Evolutionary conservation across 2,329 filamentous ascomycete genomes (phyloP).

Genomic region (Sclerotinia spermophila): DNA sequence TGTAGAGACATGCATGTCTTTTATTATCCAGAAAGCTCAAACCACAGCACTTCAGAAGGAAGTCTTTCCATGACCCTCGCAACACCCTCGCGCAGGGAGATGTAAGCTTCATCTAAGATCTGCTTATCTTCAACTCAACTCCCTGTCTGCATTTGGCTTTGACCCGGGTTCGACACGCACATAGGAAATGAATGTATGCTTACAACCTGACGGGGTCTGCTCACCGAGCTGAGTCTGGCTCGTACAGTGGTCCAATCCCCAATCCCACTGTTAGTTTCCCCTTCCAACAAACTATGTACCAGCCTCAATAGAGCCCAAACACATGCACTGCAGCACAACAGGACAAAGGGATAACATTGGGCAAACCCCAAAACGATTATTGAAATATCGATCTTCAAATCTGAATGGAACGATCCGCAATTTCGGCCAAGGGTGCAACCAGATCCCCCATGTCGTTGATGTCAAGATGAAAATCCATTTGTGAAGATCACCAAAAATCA

Average conservation of each 20-base stretch:
- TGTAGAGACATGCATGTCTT: background rate
- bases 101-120: conserved; percentile 1
- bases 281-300: background rate
- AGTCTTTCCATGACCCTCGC: background rate
- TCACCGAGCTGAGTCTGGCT: conserved; percentile 7
- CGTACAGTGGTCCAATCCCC: conserved; percentile 1
- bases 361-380: background rate
- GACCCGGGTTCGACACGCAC: conserved; percentile 3
- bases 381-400: conserved; percentile 8
- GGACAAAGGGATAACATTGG: background rate
- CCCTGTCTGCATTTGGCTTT: background rate
- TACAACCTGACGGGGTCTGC: background rate
- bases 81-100: background rate
- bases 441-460: background rate
- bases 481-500: background rate
- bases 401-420: background rate
- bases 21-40: background rate
- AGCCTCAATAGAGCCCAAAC: background rate
- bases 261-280: conserved; percentile 5
- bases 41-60: background rate
- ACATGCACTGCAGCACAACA: background rate
- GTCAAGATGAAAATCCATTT: background rate
- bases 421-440: background rate
- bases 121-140: background rate
- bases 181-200: background rate